These are phyloP conservation scores for Talaromyces sp. DNA, from an alignment of 2,329 filamentous ascomycete genomes.

Conservation along the genomic window DNA sequence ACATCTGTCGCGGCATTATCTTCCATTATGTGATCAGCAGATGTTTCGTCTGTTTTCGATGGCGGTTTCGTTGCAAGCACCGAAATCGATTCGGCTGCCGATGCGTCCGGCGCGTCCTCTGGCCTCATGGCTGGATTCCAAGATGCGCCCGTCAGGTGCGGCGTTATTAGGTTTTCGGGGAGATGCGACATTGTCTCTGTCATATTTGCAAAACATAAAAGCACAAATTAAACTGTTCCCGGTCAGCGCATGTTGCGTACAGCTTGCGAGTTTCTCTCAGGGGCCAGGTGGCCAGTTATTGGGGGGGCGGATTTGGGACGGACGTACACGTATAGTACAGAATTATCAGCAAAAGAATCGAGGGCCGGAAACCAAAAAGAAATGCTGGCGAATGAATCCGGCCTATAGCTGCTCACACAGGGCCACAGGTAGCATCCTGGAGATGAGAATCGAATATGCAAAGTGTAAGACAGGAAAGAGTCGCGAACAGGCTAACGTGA, in stretches of 20 bases:
- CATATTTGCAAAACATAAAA: slow-evolving; percentile 20
- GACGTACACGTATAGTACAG: slow-evolving; percentile 21
- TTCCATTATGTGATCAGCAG: not conserved
- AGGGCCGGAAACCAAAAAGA: slow-evolving; percentile 7
- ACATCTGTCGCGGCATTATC: not conserved
- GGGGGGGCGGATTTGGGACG: slow-evolving; percentile 9
- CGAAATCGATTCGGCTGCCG: slow-evolving; percentile 21
- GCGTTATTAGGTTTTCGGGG: slow-evolving; percentile 17
- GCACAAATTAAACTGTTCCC: slow-evolving; percentile 9
- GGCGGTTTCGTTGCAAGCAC: slow-evolving; percentile 19
- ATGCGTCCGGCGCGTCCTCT: slow-evolving; percentile 30
- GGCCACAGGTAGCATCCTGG: slow-evolving; percentile 3
- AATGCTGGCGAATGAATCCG: not conserved
- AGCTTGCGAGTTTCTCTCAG: slow-evolving; percentile 3
- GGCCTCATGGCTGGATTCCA: slow-evolving; percentile 58
- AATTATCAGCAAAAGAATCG: not conserved
- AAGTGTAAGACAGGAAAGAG: not conserved
- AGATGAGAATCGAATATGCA: slow-evolving; percentile 3
- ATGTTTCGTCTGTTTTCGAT: slow-evolving; percentile 9
- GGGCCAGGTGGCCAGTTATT: slow-evolving; percentile 19
- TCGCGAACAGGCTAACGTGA: slow-evolving; percentile 1
- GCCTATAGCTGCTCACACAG: not conserved
- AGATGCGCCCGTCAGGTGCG: slow-evolving; percentile 30
- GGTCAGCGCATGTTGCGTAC: slow-evolving; percentile 10
- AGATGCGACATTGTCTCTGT: slow-evolving; percentile 22